Evolutionary conservation across 2,329 filamentous ascomycete genomes (phyloP), one percentile per base, ranked within the genome.

Genomic region (Decorospora gaudefroyi): DNA sequence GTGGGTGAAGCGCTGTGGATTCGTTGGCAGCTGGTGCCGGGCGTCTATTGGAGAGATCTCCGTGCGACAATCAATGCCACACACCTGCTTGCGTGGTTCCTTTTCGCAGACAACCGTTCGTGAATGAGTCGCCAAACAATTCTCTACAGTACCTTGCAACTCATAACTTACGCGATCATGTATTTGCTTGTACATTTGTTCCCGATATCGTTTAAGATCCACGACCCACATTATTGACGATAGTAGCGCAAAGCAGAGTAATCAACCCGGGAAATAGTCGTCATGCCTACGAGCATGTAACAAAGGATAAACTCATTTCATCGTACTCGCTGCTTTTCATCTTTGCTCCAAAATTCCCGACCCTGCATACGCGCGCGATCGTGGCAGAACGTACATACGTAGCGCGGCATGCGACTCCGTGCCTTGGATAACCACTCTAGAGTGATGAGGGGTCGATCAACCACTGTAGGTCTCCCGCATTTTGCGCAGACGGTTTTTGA

Each of bases 31-130:
- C 36, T 52, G 53, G 51, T 54, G 48, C 52, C 56, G 63, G 61
- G 65, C 65, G 63, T 65, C 62, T 65, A 66, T 58, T 56, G 55
- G 51, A 59, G 57, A 59, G 51, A 60, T 55, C 52, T 59, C 59
- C 57, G 63, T 64, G 62, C 55, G 53, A 62, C 62, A 50, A 54
- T 53, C 53, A 59, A 61, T 56, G 42, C 59, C 55, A 64, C 61
- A 64, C 59, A 56, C 47, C 42, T 33, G 45, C 49, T 39, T 48
- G 32, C 36, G 43, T 32, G 39, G 34, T 34, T 44, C 34, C 46
- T 31, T 39, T 46, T 49, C 26, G 40, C 30, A 41, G 42, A 29
- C 34, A 42, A 37, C 13, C 30, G 29, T 49, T 33, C 28, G 32
- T 39, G 42, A 36, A 33, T 26, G 32, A 46, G 26, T 49, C 37